phyloP scores from a whole-genome alignment of 1,284 basidiomycete species.

The Rhodotorula sp. region DNA sequence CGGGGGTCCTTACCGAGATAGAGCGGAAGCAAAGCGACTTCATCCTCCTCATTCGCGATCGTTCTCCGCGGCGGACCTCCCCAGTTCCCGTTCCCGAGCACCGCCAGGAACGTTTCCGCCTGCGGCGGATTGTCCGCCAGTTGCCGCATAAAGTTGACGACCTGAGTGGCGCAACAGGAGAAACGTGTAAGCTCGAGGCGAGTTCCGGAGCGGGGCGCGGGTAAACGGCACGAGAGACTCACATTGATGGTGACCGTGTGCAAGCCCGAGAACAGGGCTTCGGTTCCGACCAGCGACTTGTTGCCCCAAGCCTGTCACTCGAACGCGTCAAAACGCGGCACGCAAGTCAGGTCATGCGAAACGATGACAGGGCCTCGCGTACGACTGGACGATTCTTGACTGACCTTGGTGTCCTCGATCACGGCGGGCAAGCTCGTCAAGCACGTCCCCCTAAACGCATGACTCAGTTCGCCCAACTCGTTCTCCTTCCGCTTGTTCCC shows the following conservation, averaged over 20 bases:
- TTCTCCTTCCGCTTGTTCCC: constrained; percentile 44
- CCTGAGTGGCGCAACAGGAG: constrained; percentile 11
- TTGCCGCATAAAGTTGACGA: constrained; percentile 45
- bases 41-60: constrained; percentile 8
- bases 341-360: too few species aligned
- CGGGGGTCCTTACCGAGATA: constrained; percentile 3
- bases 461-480: constrained; percentile 45
- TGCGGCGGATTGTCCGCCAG: constrained; percentile 44
- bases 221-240: background rate
- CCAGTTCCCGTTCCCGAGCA: constrained; percentile 48
- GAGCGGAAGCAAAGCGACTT: constrained; percentile 17
- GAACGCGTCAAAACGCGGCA: too few species aligned
- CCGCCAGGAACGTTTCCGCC: constrained; percentile 43
- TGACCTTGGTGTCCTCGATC: constrained; percentile 44
- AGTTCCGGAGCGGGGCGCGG: background rate
- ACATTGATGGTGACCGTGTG: constrained; percentile 40
- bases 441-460: constrained; percentile 46
- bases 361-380: too few species aligned
- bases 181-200: background rate
- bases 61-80: constrained; percentile 23
- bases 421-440: constrained; percentile 45
- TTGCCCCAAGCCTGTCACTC: constrained; percentile 37
- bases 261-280: constrained; percentile 36
- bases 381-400: too few species aligned
- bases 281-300: constrained; percentile 35